Evolutionary conservation across 495 filamentous ascomycete species (phyloP).

Genomic region (Aspergillus bridgeri): DNA sequence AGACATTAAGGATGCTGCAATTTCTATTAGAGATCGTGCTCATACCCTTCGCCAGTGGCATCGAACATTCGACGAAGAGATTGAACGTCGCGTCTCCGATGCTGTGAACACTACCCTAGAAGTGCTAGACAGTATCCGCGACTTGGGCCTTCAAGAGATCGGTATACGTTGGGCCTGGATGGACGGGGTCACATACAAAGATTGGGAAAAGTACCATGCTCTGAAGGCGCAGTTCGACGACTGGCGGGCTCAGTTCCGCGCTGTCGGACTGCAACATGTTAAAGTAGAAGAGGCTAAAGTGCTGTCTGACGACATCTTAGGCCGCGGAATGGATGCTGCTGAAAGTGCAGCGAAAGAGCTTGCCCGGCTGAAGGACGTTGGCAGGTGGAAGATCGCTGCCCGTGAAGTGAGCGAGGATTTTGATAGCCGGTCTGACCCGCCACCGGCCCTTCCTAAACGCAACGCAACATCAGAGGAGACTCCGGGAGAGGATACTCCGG

Average conservation of each 20-base stretch:
- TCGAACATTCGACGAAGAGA: constrained; percentile 66
- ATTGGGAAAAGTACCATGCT: constrained; percentile 88
- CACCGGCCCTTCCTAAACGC: constrained; percentile 39
- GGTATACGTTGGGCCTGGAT: constrained; percentile 98
- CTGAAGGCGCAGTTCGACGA: constrained; percentile 79
- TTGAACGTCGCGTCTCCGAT: constrained; percentile 62
- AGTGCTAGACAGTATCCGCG: constrained; percentile 78
- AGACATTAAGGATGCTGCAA: constrained; percentile 69
- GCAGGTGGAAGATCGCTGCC: constrained; percentile 78
- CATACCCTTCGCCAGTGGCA: constrained; percentile 80
- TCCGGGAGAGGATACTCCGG: constrained; percentile 26
- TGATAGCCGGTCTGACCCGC: constrained; percentile 50
- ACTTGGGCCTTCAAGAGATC: constrained; percentile 89
- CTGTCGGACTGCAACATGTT: constrained; percentile 66
- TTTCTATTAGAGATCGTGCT: constrained; percentile 74
- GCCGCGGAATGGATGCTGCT: constrained; percentile 74
- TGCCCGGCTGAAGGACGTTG: constrained; percentile 76
- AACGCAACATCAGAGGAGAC: constrained; percentile 38
- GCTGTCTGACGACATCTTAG: constrained; percentile 66
- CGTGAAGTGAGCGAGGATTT: constrained; percentile 77
- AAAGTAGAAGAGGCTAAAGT: constrained; percentile 66
- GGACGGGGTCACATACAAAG: constrained; percentile 91
- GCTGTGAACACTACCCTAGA: constrained; percentile 78
- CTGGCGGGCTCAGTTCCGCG: constrained; percentile 77
- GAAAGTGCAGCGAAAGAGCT: constrained; percentile 81